Percentiles rank a stretch among this genome's conserved stretches.
phyloP scores from a whole-genome alignment of 768 basidiomycete genomes.

The Lactarius akahatsu region DNA sequence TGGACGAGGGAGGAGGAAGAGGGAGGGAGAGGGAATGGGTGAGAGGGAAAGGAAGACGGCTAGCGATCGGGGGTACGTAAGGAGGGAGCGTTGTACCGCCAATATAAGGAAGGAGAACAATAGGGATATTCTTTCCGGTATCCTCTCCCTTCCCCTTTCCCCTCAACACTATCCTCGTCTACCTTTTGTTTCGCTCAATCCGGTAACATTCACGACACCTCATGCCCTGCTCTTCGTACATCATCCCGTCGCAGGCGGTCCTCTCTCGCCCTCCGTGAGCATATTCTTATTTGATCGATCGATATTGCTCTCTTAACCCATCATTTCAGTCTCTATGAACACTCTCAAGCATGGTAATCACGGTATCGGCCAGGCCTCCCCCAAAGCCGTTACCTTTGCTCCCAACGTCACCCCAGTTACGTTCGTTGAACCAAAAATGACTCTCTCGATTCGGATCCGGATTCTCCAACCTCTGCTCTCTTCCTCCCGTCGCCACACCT shows the following conservation, averaged over 20 bases:
- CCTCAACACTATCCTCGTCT: neutral
- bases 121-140: constrained; percentile 12
- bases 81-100: too few species aligned
- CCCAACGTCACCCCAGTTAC: constrained; percentile 60
- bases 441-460: constrained; percentile 36
- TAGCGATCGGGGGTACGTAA: neutral
- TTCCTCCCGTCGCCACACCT: constrained; percentile 52
- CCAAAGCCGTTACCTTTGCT: constrained; percentile 59
- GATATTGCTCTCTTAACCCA: neutral
- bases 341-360: constrained; percentile 54
- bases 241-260: constrained; percentile 29
- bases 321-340: constrained; percentile 31
- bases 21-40: neutral
- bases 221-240: constrained; percentile 28
- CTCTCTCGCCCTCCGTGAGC: constrained; percentile 28
- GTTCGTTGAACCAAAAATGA: constrained; percentile 41
- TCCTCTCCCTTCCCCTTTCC: constrained; percentile 8
- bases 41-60: neutral
- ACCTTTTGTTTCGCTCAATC: constrained; percentile 29
- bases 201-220: constrained; percentile 13
- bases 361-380: constrained; percentile 43
- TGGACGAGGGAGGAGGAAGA: neutral
- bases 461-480: constrained; percentile 42
- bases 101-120: constrained; percentile 30
- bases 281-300: neutral